Percentiles rank a stretch among this genome's conserved stretches.
phyloP scores from a whole-genome alignment of 371 early-diverging fungal genomes.

The Apophysomyces ossiformis region DNA sequence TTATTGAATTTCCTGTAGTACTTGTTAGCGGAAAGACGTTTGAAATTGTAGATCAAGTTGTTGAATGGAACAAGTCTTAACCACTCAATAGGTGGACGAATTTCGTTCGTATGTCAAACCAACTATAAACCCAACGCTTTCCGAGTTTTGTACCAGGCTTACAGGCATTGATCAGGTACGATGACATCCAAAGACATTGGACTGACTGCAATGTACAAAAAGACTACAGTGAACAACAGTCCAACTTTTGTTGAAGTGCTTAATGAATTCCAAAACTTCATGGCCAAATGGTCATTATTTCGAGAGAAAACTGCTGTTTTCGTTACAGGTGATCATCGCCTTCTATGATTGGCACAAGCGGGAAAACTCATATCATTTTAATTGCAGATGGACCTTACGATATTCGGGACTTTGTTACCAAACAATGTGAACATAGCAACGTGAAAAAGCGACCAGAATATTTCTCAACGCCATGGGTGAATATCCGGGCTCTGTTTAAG shows the following conservation, averaged over 20 bases:
- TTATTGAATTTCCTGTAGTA: constrained; percentile 86
- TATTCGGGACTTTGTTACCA: constrained; percentile 78
- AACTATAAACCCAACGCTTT: constrained; percentile 61
- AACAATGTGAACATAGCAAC: constrained; percentile 59
- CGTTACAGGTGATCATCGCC: constrained; percentile 38
- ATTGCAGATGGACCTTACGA: constrained; percentile 82
- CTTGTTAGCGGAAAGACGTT: constrained; percentile 64
- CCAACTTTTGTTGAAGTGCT: constrained; percentile 51
- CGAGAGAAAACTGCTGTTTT: constrained; percentile 46
- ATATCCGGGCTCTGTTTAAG: constrained; percentile 57
- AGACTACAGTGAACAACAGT: constrained; percentile 66
- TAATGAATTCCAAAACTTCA: constrained; percentile 45
- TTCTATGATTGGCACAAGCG: neutral
- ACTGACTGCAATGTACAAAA: neutral
- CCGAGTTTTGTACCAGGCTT: constrained; percentile 72
- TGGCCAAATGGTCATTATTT: constrained; percentile 56
- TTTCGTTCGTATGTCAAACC: constrained; percentile 81
- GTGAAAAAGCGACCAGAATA: constrained; percentile 52
- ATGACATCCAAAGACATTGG: neutral
- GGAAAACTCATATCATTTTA: constrained; percentile 18
- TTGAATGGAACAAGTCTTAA: neutral
- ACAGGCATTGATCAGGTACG: constrained; percentile 75
- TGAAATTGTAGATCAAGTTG: constrained; percentile 49
- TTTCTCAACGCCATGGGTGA: constrained; percentile 65
- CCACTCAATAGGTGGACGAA: constrained; percentile 57